Evolutionary conservation across 164 flowering plant species (phyloP), one percentile per base, ranked within the genome.

Genomic region (Chloranthus sessilifolius): DNA sequence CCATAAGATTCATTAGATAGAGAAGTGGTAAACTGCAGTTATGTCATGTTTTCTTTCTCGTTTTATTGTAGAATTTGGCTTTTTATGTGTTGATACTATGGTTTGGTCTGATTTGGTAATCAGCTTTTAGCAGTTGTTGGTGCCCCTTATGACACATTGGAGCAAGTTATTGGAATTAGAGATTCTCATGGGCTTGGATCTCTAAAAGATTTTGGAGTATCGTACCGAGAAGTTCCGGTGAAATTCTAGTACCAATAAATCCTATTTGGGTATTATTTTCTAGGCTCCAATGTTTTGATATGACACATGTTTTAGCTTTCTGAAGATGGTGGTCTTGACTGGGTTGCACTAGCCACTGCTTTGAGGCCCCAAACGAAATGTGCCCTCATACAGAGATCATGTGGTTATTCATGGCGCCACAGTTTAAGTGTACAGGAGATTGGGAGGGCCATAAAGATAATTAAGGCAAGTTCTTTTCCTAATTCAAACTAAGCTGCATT

Each of bases 61-160:
- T 55, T 44, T 43, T 47, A 8, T 22, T 14, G 16, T 50, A 22
- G 17, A 44, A 19, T 44, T 31, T 27, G 55, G 24, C 63, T 49
- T 71, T 17, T 36, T 55, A 42, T 79, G 53, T 74, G 16, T 46
- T 51, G 14, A 7, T 59, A 57, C n/a, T n/a, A n/a, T n/a, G 55
- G 24, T 65, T 49, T 71, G 17, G 40, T 55, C 45, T 79, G 53
- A 76, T 20, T 46, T 51, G 14, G 5, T 59, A 57, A 55, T 64
- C 80, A 88, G 96, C 96, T 88, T 70, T 67, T 88, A 72, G 94
- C 94, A 67, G 90, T 88, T 65, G 96, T 83, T 54, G 96, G 96
- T 58, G 73, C 85, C 67, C 96, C 96, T 15, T 82, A 88, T 75
- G 96, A 88, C 64, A 88, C 96, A 17, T 61, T 88, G 50, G 96